Conservation (phyloP, 306 rosid species). For the Purshia tridentata region DNA sequence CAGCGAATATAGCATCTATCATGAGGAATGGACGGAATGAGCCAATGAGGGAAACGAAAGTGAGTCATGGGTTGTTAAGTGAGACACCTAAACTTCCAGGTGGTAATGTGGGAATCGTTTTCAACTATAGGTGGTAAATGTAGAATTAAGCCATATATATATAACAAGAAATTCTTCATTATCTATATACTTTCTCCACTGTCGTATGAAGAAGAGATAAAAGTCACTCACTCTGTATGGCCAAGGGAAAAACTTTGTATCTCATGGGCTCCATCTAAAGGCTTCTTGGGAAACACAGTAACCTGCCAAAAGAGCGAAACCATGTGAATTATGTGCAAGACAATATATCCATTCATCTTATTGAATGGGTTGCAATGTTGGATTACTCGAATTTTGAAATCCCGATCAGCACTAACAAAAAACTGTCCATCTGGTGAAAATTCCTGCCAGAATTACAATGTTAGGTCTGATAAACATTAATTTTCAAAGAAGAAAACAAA, state of each 20-base stretch:
- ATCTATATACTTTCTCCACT: neutral
- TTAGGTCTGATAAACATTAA: neutral
- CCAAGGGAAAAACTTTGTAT: conserved; percentile 91
- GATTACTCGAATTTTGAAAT: conserved; percentile 87
- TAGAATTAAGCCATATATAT: too few relatives aligned
- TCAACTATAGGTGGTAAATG: too few relatives aligned
- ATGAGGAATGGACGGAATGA: too few relatives aligned
- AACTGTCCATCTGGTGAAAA: conserved; percentile 73
- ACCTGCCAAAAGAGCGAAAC: conserved; percentile 46
- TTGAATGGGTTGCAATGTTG: conserved; percentile 1
- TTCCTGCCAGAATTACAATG: conserved; percentile 47
- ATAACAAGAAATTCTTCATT: neutral
- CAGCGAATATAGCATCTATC: too few relatives aligned
- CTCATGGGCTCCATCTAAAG: conserved; percentile 75
- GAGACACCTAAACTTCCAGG: too few relatives aligned
- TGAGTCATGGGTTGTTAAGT: too few relatives aligned
- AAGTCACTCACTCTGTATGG: conserved; percentile 75
- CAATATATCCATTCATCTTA: conserved; percentile 11
- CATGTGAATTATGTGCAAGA: neutral
- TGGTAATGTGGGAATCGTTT: too few relatives aligned
- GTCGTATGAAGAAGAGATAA: neutral
- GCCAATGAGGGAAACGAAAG: too few relatives aligned
- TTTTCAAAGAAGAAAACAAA: neutral
- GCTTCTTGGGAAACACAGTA: conserved; percentile 65
- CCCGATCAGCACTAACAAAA: conserved; percentile 85